Base-by-base conservation (phyloP, 331 rosid species). In the Spiraea crenata region DNA sequence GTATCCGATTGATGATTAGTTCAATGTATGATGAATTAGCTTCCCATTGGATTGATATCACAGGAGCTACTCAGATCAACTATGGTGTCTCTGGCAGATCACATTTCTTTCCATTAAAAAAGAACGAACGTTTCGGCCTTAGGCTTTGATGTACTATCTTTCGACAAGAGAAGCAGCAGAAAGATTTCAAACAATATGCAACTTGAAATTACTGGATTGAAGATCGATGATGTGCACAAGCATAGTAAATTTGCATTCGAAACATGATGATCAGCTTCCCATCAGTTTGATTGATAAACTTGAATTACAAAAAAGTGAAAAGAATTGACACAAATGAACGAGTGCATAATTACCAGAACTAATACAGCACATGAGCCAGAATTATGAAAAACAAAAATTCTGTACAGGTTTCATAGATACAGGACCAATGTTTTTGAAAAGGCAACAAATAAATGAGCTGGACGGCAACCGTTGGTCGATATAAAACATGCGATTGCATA, bases 361-460 rank as follows among this genome's bases (percentile, higher is more conserved):
- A 51, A 63, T 31, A 80, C 70, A 77, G 74, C 74, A 75, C 75
- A 82, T 48, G 60, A 71, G 49, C 61, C 14, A 11, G 65, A 60
- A 70, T 6, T 54, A 66, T 8, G 37, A 50, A 5, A 75, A 77
- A 62, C 70, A 83, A 76, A 72, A 79, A 57, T 82, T 72, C 87
- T 88, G 89, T 88, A 85, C 93, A 88, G 67, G 49, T 85, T 88
- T 74, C 69, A 51, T 88, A 83, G 83, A 76, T 76, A 84, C 91
- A 82, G 55, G 74, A 65, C 74, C 63, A 59, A 65, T 76, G 89
- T 85, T 80, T 62, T 65, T 69, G 52, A 67, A 66, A 84, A 67
- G 70, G 83, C 85, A 68, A 85, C 74, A 74, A 79, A 67, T 16
- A 54, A 67, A 34, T 49, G 88, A 77, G 86, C 77, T 79, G 85